Evolutionary conservation across 2,329 filamentous ascomycete species (phyloP), one percentile per base, ranked within the genome.

Genomic region (Neofusicoccum sp.): DNA sequence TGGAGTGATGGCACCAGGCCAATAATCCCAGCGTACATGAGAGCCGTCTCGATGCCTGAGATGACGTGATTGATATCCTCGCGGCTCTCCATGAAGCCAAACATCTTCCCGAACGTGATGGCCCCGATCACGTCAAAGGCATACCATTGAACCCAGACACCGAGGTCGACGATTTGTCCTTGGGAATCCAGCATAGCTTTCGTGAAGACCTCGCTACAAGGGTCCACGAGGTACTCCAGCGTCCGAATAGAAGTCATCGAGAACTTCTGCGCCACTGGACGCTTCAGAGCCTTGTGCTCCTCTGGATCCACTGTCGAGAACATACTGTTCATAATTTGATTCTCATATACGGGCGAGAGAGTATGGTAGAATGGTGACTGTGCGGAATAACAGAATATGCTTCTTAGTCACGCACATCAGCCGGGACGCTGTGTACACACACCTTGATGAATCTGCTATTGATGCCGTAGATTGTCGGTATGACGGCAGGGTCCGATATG

Each of bases 121-220:
- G 53, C 51, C 1, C 63, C 64, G 26, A 65, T 44, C 2, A 62
- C 61, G 36, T 65, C 63, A 24, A 62, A 62, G 12, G 73, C 72
- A 62, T 47, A 47, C 44, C 44, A 47, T 54, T 74, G 77, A 48
- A 79, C 71, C 73, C 76, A 77, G 38, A 69, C 65, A 1, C 82
- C 82, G 0, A 85, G 73, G 65, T 84, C 0, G 78, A 76, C 80
- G 83, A 82, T 20, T 20, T 43, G 40, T 43, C 20, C 16, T 16
- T 43, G 14, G 14, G 40, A 43, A 14, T 8, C 40, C 14, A 24
- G 40, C 9, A 16, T 16, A 16, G 40, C 14, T 14, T 16, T 20
- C 40, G 40, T 14, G 16, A 20, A 16, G 20, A 43, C 40, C 14
- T 20, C n/a, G 14, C n/a, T 43, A 20, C 40, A 43, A 7, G 40